A percentile compares a stretch with the other conserved stretches of the same genome.
Conservation (phyloP, 371 early-diverging fungal genomes). For the Actinomortierella wolfii region DNA sequence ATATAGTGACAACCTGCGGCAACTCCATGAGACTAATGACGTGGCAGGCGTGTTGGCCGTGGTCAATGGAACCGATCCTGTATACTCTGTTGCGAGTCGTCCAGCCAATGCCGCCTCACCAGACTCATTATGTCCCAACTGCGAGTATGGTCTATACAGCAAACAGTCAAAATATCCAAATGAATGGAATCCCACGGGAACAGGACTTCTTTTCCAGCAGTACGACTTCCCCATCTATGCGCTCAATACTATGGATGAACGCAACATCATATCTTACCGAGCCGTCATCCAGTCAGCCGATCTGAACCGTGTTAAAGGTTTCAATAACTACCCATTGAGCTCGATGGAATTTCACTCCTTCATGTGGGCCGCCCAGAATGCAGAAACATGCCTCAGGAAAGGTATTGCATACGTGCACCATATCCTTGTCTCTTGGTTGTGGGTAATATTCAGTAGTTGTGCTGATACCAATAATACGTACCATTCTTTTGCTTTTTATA, state of each 20-base stretch:
- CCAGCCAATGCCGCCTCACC: slow-evolving; percentile 51
- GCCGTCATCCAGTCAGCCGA: slow-evolving; percentile 50
- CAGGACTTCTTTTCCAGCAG: slow-evolving; percentile 53
- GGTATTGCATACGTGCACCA: slow-evolving; percentile 51
- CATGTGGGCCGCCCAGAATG: slow-evolving; percentile 75
- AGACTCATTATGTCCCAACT: slow-evolving; percentile 72
- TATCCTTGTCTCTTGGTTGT: not conserved
- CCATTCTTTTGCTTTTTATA: not conserved
- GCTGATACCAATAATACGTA: not conserved
- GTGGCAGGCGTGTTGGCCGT: slow-evolving; percentile 56
- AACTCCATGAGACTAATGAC: slow-evolving; percentile 44
- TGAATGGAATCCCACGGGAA: slow-evolving; percentile 76
- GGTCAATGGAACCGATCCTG: slow-evolving; percentile 43
- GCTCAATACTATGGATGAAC: slow-evolving; percentile 52
- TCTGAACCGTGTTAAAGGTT: slow-evolving; percentile 54
- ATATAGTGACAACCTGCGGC: slow-evolving; percentile 26
- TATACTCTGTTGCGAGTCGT: slow-evolving; percentile 26
- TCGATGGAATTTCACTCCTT: slow-evolving; percentile 71
- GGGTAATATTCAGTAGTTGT: not conserved
- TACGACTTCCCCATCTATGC: slow-evolving; percentile 76
- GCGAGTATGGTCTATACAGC: slow-evolving; percentile 73
- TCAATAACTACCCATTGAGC: slow-evolving; percentile 65
- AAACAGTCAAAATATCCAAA: slow-evolving; percentile 49
- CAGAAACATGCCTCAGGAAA: slow-evolving; percentile 71
- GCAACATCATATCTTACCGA: slow-evolving; percentile 49